Base-by-base conservation (phyloP, 306 rosid species). In the Begonia loranthoides region DNA sequence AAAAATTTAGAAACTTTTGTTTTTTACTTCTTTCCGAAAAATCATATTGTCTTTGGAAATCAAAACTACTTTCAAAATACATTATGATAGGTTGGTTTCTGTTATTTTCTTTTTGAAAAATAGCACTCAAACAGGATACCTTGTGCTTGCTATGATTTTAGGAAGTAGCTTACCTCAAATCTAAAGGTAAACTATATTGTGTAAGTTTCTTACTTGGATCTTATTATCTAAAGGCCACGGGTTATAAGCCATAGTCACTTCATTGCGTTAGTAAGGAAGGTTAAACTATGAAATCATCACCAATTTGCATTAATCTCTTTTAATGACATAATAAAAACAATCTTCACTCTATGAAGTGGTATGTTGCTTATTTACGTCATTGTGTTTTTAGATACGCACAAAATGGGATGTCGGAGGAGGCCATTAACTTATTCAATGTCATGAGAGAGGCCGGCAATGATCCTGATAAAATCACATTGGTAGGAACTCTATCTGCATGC, bases 331-430 rank as follows among this genome's bases (percentile, higher is more conserved):
- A 1, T 9, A 12, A 9, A 41, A 41, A 41, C 13, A 41, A 9
- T 41, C 2, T 41, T 41, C 45, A 41, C 45, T 9, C 45, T 9
- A 12, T 41, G 45, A 41, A 12, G 12, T 41, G 2, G 1, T 41
- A 41, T 9, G 13, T 9, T 9, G 6, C 2, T 3, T 41, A 19
- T 45, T 55, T 49, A 14, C 56, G 17, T 2, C 17, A 28, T 12
- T 12, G 1, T 45, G 2, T 59, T 21, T 51, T 39, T 51, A 89
- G 97, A 52, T 89, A 85, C 70, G 87, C 97, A 54, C 95, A 89
- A 71, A 85, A 80, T 63, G 97, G 94, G 49, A 79, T 69, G 84
- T 87, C 95, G 2, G 90, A 82, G 53, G 81, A 82, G 72, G 87
- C 97, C 11, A 76, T 82, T 36, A 55, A 63, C 67, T 62, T 85